Evolutionary conservation across 2,329 filamentous ascomycete genomes (phyloP), one percentile per base, ranked within the genome.

Genomic region (Exophiala sp.): DNA sequence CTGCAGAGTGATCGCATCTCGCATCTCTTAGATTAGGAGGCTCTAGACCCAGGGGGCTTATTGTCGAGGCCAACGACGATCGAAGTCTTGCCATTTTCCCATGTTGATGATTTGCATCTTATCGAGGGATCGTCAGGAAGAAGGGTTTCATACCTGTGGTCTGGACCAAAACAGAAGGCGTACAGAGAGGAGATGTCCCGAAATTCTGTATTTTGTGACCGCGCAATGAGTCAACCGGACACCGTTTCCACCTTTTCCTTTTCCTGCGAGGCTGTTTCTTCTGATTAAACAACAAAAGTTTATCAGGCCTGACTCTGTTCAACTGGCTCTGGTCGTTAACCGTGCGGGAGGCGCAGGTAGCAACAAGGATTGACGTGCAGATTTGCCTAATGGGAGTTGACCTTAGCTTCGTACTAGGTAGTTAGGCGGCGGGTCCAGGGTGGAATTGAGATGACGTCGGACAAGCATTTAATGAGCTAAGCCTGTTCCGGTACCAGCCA

Each of bases 1-100:
- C 24, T 57, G 57, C 52, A 53, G 12, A 41, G 51, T 60, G 57
- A 60, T 47, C 44, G 43, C 57, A 60, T 57, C 42, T 50, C 29
- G 50, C 54, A 50, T 54, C 12, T 29, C 45, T 29, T 48, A 24
- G 52, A 39, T 34, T 16, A 36, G 47, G 44, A 50, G 39, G 43
- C 40, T 55, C 42, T 51, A 48, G 52, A 54, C 35, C 29, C 42
- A 55, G 53, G 46, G 49, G 38, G 14, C 40, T 32, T 44, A 32
- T 11, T 47, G 40, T 24, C 18, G 14, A 29, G 39, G 20, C 33
- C 16, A 2, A 14, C 3, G 39, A 20, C 18, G 7, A 43, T 18
- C 16, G 40, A 43, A 21, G n/a, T 40, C 20, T 14, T 40, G 38
- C 24, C 7, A 5, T 5, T 29, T 29, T 29, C 24, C 24, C 35